phyloP scores from a whole-genome alignment of 2,329 filamentous ascomycete species.

The Colletotrichum sp. region DNA sequence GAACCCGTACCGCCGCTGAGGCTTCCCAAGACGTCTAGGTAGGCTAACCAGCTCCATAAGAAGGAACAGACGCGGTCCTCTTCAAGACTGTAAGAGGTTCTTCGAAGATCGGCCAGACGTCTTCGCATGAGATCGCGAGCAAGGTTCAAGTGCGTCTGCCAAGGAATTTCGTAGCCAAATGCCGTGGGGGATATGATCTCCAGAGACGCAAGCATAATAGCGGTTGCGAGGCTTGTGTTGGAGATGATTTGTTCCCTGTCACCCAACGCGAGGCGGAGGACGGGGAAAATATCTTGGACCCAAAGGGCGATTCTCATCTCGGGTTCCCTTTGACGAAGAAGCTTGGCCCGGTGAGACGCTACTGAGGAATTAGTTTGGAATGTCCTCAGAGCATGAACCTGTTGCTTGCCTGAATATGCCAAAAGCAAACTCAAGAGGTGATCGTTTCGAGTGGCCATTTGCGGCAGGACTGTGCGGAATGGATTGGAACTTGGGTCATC shows the following conservation, averaged over 20 bases:
- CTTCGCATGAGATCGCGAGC: slow-evolving; percentile 77
- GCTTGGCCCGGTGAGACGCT: slow-evolving; percentile 80
- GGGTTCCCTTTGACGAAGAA: slow-evolving; percentile 76
- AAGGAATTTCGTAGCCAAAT: slow-evolving; percentile 80
- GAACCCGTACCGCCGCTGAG: slow-evolving; percentile 65
- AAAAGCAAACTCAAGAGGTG: slow-evolving; percentile 79
- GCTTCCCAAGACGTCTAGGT: slow-evolving; percentile 80
- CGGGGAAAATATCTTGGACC: slow-evolving; percentile 80
- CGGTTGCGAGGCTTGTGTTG: slow-evolving; percentile 77
- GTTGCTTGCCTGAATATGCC: slow-evolving; percentile 67
- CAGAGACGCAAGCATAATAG: slow-evolving; percentile 83
- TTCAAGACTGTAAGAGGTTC: slow-evolving; percentile 43
- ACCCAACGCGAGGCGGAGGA: slow-evolving; percentile 70
- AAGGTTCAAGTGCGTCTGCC: slow-evolving; percentile 79
- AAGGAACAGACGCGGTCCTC: slow-evolving; percentile 72
- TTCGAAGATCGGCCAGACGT: slow-evolving; percentile 47
- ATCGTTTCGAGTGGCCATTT: slow-evolving; percentile 71
- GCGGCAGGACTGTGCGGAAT: slow-evolving; percentile 53
- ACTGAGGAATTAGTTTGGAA: not conserved
- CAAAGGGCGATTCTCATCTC: slow-evolving; percentile 79
- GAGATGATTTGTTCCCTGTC: slow-evolving; percentile 68
- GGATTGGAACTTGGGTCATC: slow-evolving; percentile 59
- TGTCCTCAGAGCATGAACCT: not conserved
- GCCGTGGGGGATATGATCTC: slow-evolving; percentile 84
- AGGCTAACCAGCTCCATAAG: slow-evolving; percentile 82